These are phyloP conservation scores for Murraya paniculata DNA, from an alignment of 345 rosid species.

Conservation along the genomic window DNA sequence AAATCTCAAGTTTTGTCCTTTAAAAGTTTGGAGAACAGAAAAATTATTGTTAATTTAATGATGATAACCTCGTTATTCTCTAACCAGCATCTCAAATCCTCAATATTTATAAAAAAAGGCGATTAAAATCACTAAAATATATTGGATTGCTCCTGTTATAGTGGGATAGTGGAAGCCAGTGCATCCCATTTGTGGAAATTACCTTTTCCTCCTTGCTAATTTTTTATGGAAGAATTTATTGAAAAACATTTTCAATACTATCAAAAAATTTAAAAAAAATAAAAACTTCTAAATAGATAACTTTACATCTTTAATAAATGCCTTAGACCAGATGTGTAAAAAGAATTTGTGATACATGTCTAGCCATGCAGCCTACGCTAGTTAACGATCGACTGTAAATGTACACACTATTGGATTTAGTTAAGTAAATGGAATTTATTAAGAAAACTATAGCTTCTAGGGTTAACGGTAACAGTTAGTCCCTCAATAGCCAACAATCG, in stretches of 20 bases:
- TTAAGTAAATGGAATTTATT: too few species aligned
- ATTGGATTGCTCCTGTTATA: neutral
- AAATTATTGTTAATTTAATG: neutral
- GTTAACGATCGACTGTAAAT: too few species aligned
- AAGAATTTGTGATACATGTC: too few species aligned
- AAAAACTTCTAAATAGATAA: too few species aligned
- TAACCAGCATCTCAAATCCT: neutral
- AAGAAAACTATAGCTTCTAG: too few species aligned
- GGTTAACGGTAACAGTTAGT: too few species aligned
- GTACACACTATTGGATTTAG: too few species aligned
- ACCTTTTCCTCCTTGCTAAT: neutral
- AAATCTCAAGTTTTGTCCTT: constrained; percentile 11
- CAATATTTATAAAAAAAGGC: neutral
- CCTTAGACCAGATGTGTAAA: too few species aligned
- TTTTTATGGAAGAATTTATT: neutral
- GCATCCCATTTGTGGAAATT: constrained; percentile 10
- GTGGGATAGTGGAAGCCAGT: constrained; percentile 32
- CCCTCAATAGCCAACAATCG: too few species aligned
- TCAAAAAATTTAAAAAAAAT: too few species aligned
- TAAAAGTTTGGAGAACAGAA: neutral
- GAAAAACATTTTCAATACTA: neutral
- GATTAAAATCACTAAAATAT: neutral
- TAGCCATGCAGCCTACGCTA: too few species aligned
- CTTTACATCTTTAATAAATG: too few species aligned
- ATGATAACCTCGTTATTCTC: constrained; percentile 13